These are phyloP conservation scores for Apiotrichum laibachii DNA, from an alignment of 1,284 basidiomycete species.

Conservation along the genomic window DNA sequence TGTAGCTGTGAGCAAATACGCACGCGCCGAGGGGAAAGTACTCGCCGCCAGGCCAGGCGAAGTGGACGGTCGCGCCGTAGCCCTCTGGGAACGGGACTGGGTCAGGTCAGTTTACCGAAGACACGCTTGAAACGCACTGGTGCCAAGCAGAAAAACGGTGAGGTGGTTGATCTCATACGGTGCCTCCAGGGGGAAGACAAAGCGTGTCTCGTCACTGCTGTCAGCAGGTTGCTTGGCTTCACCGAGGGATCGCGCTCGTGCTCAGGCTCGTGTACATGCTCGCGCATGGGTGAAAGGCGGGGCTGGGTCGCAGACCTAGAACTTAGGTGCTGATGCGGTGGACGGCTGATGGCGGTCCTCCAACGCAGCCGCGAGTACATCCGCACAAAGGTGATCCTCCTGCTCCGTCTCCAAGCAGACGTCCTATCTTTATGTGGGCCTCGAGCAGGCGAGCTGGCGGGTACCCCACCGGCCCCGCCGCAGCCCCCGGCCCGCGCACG, in stretches of 20 bases:
- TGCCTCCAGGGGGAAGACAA: conserved; percentile 71
- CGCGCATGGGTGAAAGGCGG: not conserved
- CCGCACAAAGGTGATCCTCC: no score
- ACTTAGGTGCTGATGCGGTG: no score
- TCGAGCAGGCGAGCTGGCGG: no score
- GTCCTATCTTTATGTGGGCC: no score
- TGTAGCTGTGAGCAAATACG: conserved; percentile 41
- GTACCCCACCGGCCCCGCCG: no score
- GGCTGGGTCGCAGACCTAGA: no score
- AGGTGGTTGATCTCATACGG: conserved; percentile 82
- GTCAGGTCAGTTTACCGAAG: no score
- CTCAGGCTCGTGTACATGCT: not conserved
- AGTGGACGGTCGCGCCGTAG: conserved; percentile 83
- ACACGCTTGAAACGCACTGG: conserved; percentile 56
- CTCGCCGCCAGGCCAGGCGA: conserved; percentile 83
- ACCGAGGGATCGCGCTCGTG: not conserved
- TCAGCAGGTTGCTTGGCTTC: not conserved
- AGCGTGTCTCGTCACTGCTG: conserved; percentile 68
- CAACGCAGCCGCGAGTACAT: no score
- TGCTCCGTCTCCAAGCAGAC: no score
- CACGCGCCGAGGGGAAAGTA: conserved; percentile 86
- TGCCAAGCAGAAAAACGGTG: conserved; percentile 81
- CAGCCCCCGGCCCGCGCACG: no score
- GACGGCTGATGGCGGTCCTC: no score
- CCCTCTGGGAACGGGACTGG: conserved; percentile 71